A percentile compares a stretch with the other conserved stretches of the same genome.
These are phyloP conservation scores for Clonostachys solani DNA, from an alignment of 2,329 filamentous ascomycete species.

Conservation along the genomic window DNA sequence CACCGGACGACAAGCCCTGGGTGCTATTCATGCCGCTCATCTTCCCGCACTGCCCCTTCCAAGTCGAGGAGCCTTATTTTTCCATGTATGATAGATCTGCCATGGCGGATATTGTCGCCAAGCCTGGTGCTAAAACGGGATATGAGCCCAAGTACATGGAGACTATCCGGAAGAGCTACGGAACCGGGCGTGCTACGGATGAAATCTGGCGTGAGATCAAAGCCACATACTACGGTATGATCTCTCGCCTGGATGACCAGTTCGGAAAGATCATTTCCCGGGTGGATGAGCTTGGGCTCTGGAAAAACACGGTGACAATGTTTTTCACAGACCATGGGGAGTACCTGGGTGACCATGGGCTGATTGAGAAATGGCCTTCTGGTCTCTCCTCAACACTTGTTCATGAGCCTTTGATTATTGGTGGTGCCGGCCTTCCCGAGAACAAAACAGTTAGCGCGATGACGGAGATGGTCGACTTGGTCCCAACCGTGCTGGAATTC, in stretches of 20 bases:
- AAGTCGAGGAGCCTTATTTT: slow-evolving; percentile 42
- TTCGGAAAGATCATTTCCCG: slow-evolving; percentile 32
- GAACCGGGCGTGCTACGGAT: slow-evolving; percentile 28
- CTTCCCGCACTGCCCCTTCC: slow-evolving; percentile 39
- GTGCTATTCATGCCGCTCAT: slow-evolving; percentile 35
- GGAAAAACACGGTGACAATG: slow-evolving; percentile 33
- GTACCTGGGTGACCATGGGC: slow-evolving; percentile 39
- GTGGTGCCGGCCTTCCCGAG: slow-evolving; percentile 29
- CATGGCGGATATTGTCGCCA: slow-evolving; percentile 10
- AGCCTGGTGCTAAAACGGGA: slow-evolving; percentile 23
- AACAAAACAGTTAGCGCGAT: slow-evolving; percentile 24
- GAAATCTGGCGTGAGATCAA: slow-evolving; percentile 38
- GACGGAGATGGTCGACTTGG: slow-evolving; percentile 39
- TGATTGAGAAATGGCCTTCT: slow-evolving; percentile 44
- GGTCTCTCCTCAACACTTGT: slow-evolving; percentile 33
- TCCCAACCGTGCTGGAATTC: slow-evolving; percentile 35
- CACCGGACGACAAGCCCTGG: slow-evolving; percentile 32
- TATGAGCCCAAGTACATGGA: slow-evolving; percentile 37
- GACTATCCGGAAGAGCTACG: slow-evolving; percentile 28
- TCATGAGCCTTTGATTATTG: slow-evolving; percentile 38
- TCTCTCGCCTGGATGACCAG: slow-evolving; percentile 36
- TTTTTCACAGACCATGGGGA: slow-evolving; percentile 41
- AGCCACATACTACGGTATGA: slow-evolving; percentile 42
- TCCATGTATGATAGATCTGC: slow-evolving; percentile 34
- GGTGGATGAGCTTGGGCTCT: slow-evolving; percentile 23